phyloP scores from a whole-genome alignment of 306 rosid genomes.

The Vigna unguiculata region DNA sequence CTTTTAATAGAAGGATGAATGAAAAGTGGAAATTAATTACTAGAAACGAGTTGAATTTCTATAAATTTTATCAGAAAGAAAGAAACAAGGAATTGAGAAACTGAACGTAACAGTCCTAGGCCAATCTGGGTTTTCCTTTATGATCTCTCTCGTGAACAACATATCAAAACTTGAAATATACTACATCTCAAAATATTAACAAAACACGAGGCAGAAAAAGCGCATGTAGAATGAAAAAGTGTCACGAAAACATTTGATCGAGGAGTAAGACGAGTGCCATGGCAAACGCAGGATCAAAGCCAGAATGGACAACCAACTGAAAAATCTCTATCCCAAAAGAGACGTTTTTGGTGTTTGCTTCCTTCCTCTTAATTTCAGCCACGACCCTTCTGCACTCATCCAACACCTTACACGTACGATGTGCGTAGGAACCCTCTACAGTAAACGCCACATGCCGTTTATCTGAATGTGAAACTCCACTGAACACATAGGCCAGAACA shows the following conservation, averaged over 20 bases:
- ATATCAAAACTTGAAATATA: conserved; percentile 21
- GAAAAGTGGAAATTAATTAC: background rate
- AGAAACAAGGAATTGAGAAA: background rate
- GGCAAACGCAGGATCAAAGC: conserved; percentile 69
- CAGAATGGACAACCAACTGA: conserved; percentile 70
- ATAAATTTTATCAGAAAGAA: background rate
- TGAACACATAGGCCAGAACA: conserved; percentile 60
- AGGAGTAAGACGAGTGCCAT: conserved; percentile 80
- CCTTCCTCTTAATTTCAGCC: conserved; percentile 80
- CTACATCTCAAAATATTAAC: conserved; percentile 15
- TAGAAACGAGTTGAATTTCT: background rate
- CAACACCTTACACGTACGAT: conserved; percentile 70
- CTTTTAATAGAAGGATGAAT: background rate
- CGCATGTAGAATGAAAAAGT: background rate
- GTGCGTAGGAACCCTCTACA: conserved; percentile 71
- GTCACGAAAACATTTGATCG: conserved; percentile 76
- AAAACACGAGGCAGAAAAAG: background rate
- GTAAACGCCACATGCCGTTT: conserved; percentile 51
- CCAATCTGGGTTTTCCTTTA: background rate
- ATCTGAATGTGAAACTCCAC: conserved; percentile 31
- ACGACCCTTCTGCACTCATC: conserved; percentile 63
- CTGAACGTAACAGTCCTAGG: background rate
- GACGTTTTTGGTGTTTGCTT: conserved; percentile 56
- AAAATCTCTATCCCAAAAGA: conserved; percentile 82
- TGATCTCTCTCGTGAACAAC: background rate